These are phyloP conservation scores for Alternaria ethzedia DNA, from an alignment of 2,329 filamentous ascomycete species.

Conservation along the genomic window DNA sequence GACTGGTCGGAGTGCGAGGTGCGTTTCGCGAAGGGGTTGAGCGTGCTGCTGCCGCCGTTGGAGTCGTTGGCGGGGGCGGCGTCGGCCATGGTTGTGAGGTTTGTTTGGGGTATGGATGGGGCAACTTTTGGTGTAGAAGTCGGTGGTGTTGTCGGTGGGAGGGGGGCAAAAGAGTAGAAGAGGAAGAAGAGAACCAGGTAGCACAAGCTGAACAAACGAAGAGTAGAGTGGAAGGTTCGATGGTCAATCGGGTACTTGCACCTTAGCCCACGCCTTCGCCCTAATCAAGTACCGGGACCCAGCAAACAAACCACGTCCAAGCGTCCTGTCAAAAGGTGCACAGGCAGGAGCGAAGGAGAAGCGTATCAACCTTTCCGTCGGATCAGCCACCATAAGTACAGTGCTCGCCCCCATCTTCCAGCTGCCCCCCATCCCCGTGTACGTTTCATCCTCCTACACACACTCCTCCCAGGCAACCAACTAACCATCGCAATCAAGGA, in stretches of 20 bases:
- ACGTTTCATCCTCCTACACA: background rate
- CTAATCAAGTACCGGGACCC: background rate
- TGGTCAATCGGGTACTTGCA: background rate
- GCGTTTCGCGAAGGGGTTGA: slow-evolving; percentile 77
- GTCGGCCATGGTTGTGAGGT: slow-evolving; percentile 16
- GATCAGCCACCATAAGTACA: background rate
- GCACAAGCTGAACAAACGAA: background rate
- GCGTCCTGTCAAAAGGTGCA: background rate
- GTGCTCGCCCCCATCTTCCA: background rate
- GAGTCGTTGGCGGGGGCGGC: background rate
- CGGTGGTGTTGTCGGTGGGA: background rate
- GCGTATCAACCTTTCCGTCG: background rate
- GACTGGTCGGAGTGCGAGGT: slow-evolving; percentile 68
- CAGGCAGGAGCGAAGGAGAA: background rate
- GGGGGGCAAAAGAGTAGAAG: background rate
- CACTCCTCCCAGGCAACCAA: background rate
- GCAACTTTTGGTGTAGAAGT: background rate
- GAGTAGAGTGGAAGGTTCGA: background rate
- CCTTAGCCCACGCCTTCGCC: background rate
- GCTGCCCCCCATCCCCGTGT: background rate
- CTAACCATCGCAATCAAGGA: background rate
- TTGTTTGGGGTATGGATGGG: background rate
- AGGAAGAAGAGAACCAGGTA: background rate
- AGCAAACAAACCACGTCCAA: background rate
- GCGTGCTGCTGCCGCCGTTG: slow-evolving; percentile 57